Base-by-base conservation (phyloP, 2,329 filamentous ascomycete species). In the Beauveria scarabaeidicola region DNA sequence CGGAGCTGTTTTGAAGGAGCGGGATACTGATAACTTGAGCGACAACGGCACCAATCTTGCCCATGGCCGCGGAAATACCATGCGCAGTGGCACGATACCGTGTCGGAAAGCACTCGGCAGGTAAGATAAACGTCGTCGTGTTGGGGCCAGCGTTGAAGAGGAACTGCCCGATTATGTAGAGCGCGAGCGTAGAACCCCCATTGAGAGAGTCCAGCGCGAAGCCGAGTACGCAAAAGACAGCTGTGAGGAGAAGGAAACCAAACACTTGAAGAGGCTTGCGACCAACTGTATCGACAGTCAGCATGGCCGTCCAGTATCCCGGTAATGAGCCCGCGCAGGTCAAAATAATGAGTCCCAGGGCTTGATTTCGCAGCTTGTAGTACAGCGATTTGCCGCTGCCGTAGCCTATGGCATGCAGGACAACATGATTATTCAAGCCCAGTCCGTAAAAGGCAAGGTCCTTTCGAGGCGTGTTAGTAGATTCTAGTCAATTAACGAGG, bases 221-320 rank as follows among this genome's bases (percentile, higher is more conserved):
- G 2, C 86, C 86, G 58, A 88, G 79, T 43, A 86, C 68, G 66
- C 78, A 78, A 68, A 88, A 88, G 11, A 87, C 69, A 48, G 83
- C 73, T 2, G 84, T 87, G 5, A 89, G 75, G 17, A 87, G 67
- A 2, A 77, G 64, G 69, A 88, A 88, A 17, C 85, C 85, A 48
- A 80, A 68, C 2, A 88, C 70, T 70, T 90, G 90, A 27, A 94
- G 86, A 1, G 88, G 81, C 72, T 90, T 92, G 61, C 90, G 87
- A 10, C 90, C 90, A 17, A 92, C 66, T 1, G 82, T 90, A 71
- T 93, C 90, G 61, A 91, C 83, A 1, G 83, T 84, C 13, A 87
- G 78, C 29, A 92, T 82, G 1, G 88, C 88, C 10, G 87, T 80
- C 88, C 88, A 91, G 74, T 92, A 93, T 13, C 90, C 90, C 0